Evolutionary conservation across 2,329 filamentous ascomycete genomes (phyloP).

Genomic region (Aspergillus versicolor): DNA sequence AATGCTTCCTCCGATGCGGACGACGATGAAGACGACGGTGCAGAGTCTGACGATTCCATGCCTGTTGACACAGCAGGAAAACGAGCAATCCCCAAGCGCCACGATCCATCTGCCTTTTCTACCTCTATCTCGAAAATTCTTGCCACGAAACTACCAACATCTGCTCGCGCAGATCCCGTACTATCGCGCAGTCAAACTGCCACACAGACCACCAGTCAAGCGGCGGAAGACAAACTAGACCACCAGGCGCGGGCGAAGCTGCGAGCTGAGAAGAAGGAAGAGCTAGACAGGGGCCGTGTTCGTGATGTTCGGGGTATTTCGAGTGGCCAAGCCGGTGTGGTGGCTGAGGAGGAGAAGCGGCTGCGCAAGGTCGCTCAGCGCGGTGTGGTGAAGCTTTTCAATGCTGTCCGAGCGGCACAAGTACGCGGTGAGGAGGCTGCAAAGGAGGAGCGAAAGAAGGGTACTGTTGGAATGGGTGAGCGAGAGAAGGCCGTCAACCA

Average conservation of each 20-base stretch:
- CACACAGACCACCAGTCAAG: constrained; percentile 67
- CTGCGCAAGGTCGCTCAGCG: constrained; percentile 85
- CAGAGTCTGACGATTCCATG: constrained; percentile 41
- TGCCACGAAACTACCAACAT: constrained; percentile 77
- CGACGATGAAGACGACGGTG: constrained; percentile 35
- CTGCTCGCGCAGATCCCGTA: constrained; percentile 85
- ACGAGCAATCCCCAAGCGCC: constrained; percentile 64
- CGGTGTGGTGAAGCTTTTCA: constrained; percentile 95
- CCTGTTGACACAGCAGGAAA: constrained; percentile 44
- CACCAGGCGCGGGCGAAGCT: constrained; percentile 76
- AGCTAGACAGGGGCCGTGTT: constrained; percentile 81
- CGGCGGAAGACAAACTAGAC: constrained; percentile 76
- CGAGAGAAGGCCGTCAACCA: constrained; percentile 88
- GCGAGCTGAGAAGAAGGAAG: constrained; percentile 74
- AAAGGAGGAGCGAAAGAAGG: constrained; percentile 62
- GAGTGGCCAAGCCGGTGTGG: constrained; percentile 51
- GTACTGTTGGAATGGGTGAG: constrained; percentile 74
- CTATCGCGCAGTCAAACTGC: constrained; percentile 78
- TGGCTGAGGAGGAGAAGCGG: constrained; percentile 71
- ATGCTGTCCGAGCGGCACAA: constrained; percentile 89
- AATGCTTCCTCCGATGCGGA: constrained; percentile 26
- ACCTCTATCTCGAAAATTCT: constrained; percentile 93
- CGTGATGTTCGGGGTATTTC: constrained; percentile 76
- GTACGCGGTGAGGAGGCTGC: constrained; percentile 81
- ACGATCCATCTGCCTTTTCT: constrained; percentile 87